Percentiles rank a stretch among this genome's conserved stretches.
Evolutionary conservation across 2,329 filamentous ascomycete species (phyloP).

Genomic region (Trichoderma citrinoviride): DNA sequence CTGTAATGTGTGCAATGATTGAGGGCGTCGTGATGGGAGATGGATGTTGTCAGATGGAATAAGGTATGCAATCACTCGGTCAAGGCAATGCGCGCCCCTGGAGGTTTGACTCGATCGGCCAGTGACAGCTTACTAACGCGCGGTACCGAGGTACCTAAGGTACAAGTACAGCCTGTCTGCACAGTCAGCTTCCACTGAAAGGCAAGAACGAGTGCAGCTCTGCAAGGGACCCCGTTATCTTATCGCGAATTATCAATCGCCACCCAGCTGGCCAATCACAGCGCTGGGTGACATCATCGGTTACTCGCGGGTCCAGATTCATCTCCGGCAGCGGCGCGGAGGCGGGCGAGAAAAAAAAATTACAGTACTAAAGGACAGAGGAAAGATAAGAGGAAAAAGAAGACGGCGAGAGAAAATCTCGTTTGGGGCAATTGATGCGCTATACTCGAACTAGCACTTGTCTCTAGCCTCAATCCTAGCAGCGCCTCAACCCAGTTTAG

Average conservation of each 20-base stretch:
- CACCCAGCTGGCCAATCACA: constrained; percentile 6
- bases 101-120: constrained; percentile 16
- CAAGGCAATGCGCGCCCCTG: constrained; percentile 2
- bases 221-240: constrained; percentile 9
- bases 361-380: not conserved
- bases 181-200: too few species aligned
- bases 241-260: constrained; percentile 19
- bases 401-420: not conserved
- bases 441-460: not conserved
- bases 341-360: not conserved
- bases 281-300: constrained; percentile 19
- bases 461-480: constrained; percentile 3
- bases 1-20: not conserved
- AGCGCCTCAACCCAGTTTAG: not conserved
- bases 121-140: constrained; percentile 4
- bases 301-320: constrained; percentile 19
- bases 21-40: not conserved
- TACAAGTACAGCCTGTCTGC: too few species aligned
- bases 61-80: constrained; percentile 9
- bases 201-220: not conserved
- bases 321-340: constrained; percentile 19
- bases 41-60: not conserved
- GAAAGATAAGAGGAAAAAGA: not conserved
- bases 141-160: not conserved
- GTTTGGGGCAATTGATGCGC: not conserved